Conservation (phyloP, 495 filamentous ascomycete species). For the Pseudoneurospora amorphoporcata region DNA sequence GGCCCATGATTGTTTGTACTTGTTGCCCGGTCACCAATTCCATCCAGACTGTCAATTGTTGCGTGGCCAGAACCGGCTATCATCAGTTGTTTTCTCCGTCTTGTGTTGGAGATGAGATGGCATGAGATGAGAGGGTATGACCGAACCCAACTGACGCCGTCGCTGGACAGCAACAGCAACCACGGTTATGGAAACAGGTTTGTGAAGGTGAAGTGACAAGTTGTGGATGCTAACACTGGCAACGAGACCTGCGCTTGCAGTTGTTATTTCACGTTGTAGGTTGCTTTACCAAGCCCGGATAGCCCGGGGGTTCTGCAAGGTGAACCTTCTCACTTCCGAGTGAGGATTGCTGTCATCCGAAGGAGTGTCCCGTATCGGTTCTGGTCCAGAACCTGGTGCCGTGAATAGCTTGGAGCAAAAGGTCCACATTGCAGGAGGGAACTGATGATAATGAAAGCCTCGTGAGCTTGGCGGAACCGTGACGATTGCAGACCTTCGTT, state of each 20-base stretch:
- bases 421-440: too few relatives aligned
- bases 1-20: not conserved
- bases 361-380: not conserved
- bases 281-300: not conserved
- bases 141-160: not conserved
- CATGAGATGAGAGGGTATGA: not conserved
- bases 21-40: not conserved
- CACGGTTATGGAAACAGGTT: not conserved
- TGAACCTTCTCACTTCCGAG: not conserved
- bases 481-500: too few relatives aligned
- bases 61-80: not conserved
- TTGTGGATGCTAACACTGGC: not conserved
- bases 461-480: too few relatives aligned
- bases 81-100: not conserved
- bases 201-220: not conserved
- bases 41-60: not conserved
- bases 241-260: not conserved
- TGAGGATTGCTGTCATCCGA: not conserved
- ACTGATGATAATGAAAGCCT: too few relatives aligned
- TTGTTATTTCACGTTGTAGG: not conserved
- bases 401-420: too few relatives aligned
- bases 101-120: not conserved
- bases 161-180: not conserved
- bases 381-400: not conserved
- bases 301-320: not conserved